Percentiles rank a stretch among this genome's conserved stretches.
Conservation (phyloP, 257 asterid species). For the Nicotiana tomentosiformis region DNA sequence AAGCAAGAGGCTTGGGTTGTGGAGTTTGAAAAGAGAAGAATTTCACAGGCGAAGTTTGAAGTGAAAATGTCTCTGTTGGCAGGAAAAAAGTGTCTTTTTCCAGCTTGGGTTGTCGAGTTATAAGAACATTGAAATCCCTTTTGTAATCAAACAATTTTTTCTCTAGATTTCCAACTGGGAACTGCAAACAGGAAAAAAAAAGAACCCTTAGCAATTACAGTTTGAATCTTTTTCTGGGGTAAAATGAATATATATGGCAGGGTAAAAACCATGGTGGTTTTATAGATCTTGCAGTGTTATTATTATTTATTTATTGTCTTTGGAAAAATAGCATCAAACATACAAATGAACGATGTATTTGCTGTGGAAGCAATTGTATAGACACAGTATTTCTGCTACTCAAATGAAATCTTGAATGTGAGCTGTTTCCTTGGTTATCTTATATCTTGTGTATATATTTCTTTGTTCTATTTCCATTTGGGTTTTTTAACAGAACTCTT, state of each 20-base stretch:
- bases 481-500: not conserved
- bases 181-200: conserved; percentile 20
- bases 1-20: conserved; percentile 66
- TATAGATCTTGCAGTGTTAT: conserved; percentile 28
- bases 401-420: not conserved
- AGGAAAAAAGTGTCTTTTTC: conserved; percentile 21
- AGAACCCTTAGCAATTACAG: conserved; percentile 12
- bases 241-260: conserved; percentile 3
- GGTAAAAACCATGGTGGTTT: conserved; percentile 46
- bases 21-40: conserved; percentile 20
- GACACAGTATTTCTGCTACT: not conserved
- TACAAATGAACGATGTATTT: conserved; percentile 14
- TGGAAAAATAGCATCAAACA: conserved; percentile 31
- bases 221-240: not conserved
- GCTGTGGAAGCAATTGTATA: conserved; percentile 17
- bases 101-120: conserved; percentile 54
- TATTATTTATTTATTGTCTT: conserved; percentile 15
- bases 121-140: conserved; percentile 22
- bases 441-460: not conserved
- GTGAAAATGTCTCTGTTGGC: not conserved
- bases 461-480: not conserved
- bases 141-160: conserved; percentile 18
- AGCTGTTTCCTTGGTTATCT: not conserved
- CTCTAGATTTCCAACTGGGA: conserved; percentile 23
- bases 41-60: not conserved